Evolutionary conservation across 1,284 basidiomycete species (phyloP), one percentile per base, ranked within the genome.

Genomic region (Pseudozyma sp.): DNA sequence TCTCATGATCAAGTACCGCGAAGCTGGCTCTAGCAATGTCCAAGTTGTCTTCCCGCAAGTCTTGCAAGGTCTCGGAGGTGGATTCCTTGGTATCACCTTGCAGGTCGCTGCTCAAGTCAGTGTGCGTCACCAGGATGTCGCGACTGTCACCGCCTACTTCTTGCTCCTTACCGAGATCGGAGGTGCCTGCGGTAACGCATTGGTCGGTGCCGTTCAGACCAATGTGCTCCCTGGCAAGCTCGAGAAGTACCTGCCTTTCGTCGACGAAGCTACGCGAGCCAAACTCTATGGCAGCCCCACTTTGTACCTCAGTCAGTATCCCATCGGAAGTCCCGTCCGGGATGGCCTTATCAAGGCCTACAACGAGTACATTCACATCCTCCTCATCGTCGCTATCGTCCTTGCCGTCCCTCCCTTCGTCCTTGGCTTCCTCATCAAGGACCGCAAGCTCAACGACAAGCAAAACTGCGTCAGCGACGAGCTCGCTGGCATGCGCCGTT

Each of bases 141-240:
- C 83, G 35, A 81, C 81, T 54, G 83, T 85, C 52, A 84, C 83
- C n/a, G 77, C 82, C 16, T 82, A 80, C 54, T 77, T 84, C 64
- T 62, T 85, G 11, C 74, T 84, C 10, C 56, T 81, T 52, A 78
- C 79, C 52, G 77, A 80, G 51, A 76, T 85, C 39, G 83, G 83
- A 12, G 81, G 79, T 42, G 73, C 79, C 8, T 74, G 79, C 51
- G 83, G 83, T 45, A 69, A 74, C 19, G 79, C 83, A 18, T 48
- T 83, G n/a, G 63, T 78, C 49, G 72, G 74, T 19, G 73, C 80
- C n/a, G 47, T 85, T 31, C 76, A 82, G 57, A 69, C 67, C 58
- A 73, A 76, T 25, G 58, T 66, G 16, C 67, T 83, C 2, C 78
- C 76, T 16, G 52, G 59, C 38, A 64, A 63, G 52, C 54, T 76